Percentiles rank a stretch among this genome's conserved stretches.
Evolutionary conservation across 2,329 filamentous ascomycete genomes (phyloP).

Genomic region (Fusarium longipes): DNA sequence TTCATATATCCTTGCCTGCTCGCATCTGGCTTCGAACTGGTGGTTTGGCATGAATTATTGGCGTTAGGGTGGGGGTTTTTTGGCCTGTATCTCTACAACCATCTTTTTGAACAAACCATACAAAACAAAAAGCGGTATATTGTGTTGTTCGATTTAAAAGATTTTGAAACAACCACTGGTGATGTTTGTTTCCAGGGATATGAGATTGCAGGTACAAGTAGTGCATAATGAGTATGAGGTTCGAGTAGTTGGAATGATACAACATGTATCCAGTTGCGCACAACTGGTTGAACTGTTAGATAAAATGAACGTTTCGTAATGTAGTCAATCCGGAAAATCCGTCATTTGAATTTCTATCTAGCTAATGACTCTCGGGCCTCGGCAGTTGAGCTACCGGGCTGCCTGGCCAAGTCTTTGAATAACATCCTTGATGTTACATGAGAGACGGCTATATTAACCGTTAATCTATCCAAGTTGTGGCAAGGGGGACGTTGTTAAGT

Average conservation of each 20-base stretch:
- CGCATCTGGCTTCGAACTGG: not conserved
- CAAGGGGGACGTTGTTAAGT: no score
- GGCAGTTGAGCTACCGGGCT: not conserved
- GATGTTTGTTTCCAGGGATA: no score
- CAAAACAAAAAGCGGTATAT: not conserved
- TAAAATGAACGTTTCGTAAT: no score
- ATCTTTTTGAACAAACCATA: constrained; percentile 8
- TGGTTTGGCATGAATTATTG: constrained; percentile 6
- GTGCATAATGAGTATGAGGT: no score
- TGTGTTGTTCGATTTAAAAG: not conserved
- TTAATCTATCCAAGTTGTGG: no score
- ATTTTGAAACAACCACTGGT: not conserved
- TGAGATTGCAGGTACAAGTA: not conserved
- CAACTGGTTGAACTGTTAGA: no score
- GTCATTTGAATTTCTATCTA: not conserved
- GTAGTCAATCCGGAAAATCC: no score
- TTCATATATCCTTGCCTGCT: constrained; percentile 2
- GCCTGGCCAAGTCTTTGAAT: not conserved
- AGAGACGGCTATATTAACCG: constrained; percentile 13
- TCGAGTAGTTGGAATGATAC: not conserved
- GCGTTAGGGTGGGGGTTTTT: constrained; percentile 8
- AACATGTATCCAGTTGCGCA: no score
- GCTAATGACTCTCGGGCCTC: not conserved
- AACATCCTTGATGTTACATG: no score
- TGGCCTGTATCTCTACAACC: constrained; percentile 14